Evolutionary conservation across 371 early-diverging fungal species (phyloP).

Genomic region (Mortierella sp.): DNA sequence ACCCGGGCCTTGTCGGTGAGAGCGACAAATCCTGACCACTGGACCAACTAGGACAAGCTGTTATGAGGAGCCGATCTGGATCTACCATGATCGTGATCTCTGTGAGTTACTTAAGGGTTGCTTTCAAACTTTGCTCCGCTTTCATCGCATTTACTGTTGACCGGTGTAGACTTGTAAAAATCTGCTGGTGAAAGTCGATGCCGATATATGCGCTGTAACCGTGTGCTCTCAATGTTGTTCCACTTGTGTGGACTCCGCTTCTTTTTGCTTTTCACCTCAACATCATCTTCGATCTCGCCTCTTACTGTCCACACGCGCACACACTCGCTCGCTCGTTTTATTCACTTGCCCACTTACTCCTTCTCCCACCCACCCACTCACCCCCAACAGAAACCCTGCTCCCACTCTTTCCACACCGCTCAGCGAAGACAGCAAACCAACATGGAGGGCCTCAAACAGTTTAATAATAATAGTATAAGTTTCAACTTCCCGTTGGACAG

Average conservation of each 20-base stretch:
- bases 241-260: too few species aligned
- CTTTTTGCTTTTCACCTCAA: too few species aligned
- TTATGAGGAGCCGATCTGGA: too few species aligned
- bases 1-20: slow-evolving; percentile 59
- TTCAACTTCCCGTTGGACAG: slow-evolving; percentile 44
- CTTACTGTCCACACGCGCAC: background rate
- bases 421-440: slow-evolving; percentile 54
- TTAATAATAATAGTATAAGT: slow-evolving; percentile 36
- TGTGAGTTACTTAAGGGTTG: too few species aligned
- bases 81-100: too few species aligned
- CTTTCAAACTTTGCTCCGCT: background rate
- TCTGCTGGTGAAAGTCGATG: too few species aligned
- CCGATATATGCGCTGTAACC: too few species aligned
- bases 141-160: background rate
- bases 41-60: slow-evolving; percentile 44
- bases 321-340: background rate
- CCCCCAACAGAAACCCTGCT: slow-evolving; percentile 10
- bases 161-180: background rate
- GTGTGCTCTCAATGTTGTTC: too few species aligned
- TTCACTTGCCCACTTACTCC: background rate
- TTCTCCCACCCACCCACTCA: background rate
- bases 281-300: too few species aligned
- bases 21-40: slow-evolving; percentile 57
- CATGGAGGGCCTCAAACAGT: slow-evolving; percentile 54
- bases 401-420: slow-evolving; percentile 45